Evolutionary conservation across 2,329 filamentous ascomycete species (phyloP).

Genomic region (Coniochaeta sp.): DNA sequence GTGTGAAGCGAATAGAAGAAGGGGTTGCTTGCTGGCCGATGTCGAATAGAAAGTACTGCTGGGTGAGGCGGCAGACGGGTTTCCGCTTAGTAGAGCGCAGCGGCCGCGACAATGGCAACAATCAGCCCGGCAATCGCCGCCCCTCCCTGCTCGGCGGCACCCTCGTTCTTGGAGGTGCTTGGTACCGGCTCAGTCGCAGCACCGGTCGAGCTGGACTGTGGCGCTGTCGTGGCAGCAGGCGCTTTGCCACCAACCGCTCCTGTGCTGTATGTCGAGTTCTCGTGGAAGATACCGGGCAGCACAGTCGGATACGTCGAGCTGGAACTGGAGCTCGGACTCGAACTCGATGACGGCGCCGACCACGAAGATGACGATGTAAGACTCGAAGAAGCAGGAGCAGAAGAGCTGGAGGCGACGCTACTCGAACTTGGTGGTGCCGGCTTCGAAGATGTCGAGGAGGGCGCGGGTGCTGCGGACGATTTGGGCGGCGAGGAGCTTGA

Average conservation of each 20-base stretch:
- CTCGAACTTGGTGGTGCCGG: constrained; percentile 11
- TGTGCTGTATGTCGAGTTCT: constrained; percentile 28
- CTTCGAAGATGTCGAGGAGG: constrained; percentile 11
- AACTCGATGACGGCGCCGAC: constrained; percentile 9
- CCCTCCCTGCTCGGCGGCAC: constrained; percentile 35
- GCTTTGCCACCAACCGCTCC: not conserved
- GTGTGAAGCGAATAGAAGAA: not conserved
- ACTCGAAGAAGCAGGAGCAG: constrained; percentile 8
- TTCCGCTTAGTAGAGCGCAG: constrained; percentile 34
- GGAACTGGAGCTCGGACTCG: constrained; percentile 7
- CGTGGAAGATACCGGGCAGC: constrained; percentile 45
- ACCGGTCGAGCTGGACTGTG: constrained; percentile 3
- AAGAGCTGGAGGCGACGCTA: constrained; percentile 16
- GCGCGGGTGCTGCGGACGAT: constrained; percentile 7
- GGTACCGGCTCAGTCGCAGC: constrained; percentile 15
- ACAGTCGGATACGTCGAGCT: constrained; percentile 18
- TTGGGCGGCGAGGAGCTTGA: constrained; percentile 7
- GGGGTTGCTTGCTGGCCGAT: not conserved
- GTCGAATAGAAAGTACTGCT: not conserved
- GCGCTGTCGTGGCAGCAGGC: not conserved
- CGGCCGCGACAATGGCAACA: constrained; percentile 47
- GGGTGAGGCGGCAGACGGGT: not conserved
- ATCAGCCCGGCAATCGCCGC: constrained; percentile 46
- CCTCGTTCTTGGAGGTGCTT: constrained; percentile 32
- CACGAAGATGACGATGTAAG: constrained; percentile 17